A percentile compares a stretch with the other conserved stretches of the same genome.
Conservation (phyloP, 805 yeast genomes). For the Ogataea trehalophila region DNA sequence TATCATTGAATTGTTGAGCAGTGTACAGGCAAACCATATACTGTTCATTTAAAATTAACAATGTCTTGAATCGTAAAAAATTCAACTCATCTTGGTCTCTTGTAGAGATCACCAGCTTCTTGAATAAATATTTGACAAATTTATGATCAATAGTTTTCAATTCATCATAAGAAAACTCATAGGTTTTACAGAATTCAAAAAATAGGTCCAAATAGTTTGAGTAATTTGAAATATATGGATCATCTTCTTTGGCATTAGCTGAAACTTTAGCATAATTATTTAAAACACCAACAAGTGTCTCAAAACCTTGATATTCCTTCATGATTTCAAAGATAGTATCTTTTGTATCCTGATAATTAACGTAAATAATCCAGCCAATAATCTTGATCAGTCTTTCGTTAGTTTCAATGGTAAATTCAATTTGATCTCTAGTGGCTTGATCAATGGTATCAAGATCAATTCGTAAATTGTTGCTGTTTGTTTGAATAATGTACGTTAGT, state of each 20-base stretch:
- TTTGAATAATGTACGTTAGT: constrained; percentile 28
- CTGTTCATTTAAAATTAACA: constrained; percentile 81
- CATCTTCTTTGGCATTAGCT: constrained; percentile 35
- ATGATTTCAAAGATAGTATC: constrained; percentile 37
- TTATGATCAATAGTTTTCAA: constrained; percentile 37
- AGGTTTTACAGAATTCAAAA: constrained; percentile 50
- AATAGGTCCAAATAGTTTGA: constrained; percentile 42
- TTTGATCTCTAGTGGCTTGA: constrained; percentile 13
- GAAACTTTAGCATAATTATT: constrained; percentile 27
- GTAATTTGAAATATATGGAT: constrained; percentile 22
- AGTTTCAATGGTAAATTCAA: constrained; percentile 16
- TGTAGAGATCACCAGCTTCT: constrained; percentile 36
- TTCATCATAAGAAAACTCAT: constrained; percentile 40
- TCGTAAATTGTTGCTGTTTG: constrained; percentile 20
- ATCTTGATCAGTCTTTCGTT: constrained; percentile 28
- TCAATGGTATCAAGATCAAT: constrained; percentile 15
- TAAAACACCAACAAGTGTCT: constrained; percentile 31
- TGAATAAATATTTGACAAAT: constrained; percentile 45
- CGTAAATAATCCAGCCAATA: constrained; percentile 30
- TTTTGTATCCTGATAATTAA: constrained; percentile 18
- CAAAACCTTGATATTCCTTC: constrained; percentile 49
- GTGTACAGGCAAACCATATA: constrained; percentile 59
- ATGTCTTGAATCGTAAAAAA: constrained; percentile 62
- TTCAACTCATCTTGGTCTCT: constrained; percentile 52
- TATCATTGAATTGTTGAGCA: constrained; percentile 12